A percentile compares a stretch with the other conserved stretches of the same genome.
phyloP scores from a whole-genome alignment of 2,329 filamentous ascomycete genomes.

The Aureobasidium sp. region DNA sequence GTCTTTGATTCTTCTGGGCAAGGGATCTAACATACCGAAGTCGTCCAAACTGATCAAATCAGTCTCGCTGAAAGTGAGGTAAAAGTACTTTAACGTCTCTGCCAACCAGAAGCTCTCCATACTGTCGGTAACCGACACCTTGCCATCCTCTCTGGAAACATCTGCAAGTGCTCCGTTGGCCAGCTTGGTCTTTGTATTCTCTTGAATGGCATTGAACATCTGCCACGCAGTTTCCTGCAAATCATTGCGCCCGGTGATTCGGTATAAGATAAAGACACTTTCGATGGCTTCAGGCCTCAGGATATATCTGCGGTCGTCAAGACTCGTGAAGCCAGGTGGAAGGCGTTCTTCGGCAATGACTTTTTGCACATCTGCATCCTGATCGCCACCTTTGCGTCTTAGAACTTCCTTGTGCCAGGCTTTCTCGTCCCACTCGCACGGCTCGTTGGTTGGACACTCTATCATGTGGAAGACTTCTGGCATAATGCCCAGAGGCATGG shows the following conservation, averaged over 20 bases:
- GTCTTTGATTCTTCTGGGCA: no score
- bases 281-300: slow-evolving; percentile 53
- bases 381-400: slow-evolving; percentile 16
- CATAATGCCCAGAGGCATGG: slow-evolving; percentile 53
- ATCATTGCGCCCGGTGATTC: slow-evolving; percentile 49
- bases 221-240: slow-evolving; percentile 43
- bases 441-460: slow-evolving; percentile 38
- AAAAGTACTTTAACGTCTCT: slow-evolving; percentile 46
- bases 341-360: slow-evolving; percentile 34
- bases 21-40: no score
- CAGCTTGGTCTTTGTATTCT: slow-evolving; percentile 37
- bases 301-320: slow-evolving; percentile 41
- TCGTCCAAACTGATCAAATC: slow-evolving; percentile 39
- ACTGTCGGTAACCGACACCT: slow-evolving; percentile 34
- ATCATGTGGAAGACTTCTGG: slow-evolving; percentile 51
- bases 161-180: slow-evolving; percentile 42
- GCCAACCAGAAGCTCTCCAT: slow-evolving; percentile 48
- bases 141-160: slow-evolving; percentile 32
- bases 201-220: slow-evolving; percentile 43
- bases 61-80: slow-evolving; percentile 40
- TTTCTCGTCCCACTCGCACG: slow-evolving; percentile 50
- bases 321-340: slow-evolving; percentile 38
- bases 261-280: slow-evolving; percentile 55
- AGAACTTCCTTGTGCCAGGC: slow-evolving; percentile 40
- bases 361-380: slow-evolving; percentile 23